These are phyloP conservation scores for Botrytis pseudocinerea DNA, from an alignment of 2,329 filamentous ascomycete genomes.

Conservation along the genomic window DNA sequence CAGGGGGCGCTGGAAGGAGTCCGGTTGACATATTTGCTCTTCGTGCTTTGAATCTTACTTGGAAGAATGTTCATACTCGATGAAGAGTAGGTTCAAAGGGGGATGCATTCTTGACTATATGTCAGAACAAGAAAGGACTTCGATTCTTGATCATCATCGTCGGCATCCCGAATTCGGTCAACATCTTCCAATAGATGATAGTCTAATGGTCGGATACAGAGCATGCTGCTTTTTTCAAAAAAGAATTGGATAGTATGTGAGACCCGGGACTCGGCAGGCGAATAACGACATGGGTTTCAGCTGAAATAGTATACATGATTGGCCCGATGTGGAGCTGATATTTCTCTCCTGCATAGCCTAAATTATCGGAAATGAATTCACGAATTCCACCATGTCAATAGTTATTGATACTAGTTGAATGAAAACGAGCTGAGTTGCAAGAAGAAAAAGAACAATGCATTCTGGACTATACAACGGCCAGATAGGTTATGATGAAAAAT, in stretches of 20 bases:
- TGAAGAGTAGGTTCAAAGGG: neutral
- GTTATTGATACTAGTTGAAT: neutral
- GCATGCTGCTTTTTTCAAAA: neutral
- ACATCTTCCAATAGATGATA: neutral
- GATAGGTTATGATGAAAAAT: neutral
- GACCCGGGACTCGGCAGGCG: neutral
- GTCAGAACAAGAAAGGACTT: neutral
- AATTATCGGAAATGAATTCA: neutral
- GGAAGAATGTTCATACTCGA: neutral
- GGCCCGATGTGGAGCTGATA: neutral
- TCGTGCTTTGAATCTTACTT: neutral
- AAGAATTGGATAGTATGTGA: neutral
- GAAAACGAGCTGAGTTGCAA: neutral
- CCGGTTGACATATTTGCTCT: constrained; percentile 1
- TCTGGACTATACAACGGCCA: neutral
- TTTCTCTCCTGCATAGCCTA: neutral
- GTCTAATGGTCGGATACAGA: neutral
- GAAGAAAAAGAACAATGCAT: neutral
- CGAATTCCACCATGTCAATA: neutral
- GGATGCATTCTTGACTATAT: neutral
- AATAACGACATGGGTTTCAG: neutral
- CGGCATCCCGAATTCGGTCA: neutral
- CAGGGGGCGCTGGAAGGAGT: constrained; percentile 4
- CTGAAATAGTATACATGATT: neutral
- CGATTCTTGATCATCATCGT: neutral